A percentile compares a stretch with the other conserved stretches of the same genome.
These are phyloP conservation scores for Cryptomeria japonica DNA, from an alignment of 75 land plant genomes.

Conservation along the genomic window DNA sequence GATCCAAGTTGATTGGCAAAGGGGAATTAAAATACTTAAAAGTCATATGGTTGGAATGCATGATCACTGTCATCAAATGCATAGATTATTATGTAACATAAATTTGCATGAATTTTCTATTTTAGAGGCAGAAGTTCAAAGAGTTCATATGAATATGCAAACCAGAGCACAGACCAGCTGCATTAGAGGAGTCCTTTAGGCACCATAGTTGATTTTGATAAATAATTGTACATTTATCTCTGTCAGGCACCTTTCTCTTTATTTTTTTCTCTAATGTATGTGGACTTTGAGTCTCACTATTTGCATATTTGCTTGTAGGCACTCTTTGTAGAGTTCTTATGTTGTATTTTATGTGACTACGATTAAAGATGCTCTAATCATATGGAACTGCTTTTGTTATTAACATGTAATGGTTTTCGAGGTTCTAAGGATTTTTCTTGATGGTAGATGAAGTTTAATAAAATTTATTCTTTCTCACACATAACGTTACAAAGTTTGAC, in stretches of 20 bases:
- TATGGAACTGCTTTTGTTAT: neutral
- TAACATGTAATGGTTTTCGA: neutral
- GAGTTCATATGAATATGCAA: neutral
- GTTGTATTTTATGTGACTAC: neutral
- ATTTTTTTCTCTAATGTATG: neutral
- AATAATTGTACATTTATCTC: neutral
- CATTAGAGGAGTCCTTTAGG: neutral
- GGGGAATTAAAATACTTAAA: neutral
- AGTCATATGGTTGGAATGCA: no score
- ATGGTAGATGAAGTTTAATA: no score
- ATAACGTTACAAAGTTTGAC: no score
- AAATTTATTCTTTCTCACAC: no score
- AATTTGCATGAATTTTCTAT: neutral
- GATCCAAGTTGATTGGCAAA: neutral
- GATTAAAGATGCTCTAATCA: neutral
- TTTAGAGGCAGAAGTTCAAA: neutral
- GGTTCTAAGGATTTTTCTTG: no score
- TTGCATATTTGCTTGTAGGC: neutral
- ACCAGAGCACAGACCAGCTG: neutral
- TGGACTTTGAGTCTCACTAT: neutral
- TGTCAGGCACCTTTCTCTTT: neutral
- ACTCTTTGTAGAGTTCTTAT: neutral
- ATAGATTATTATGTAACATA: neutral
- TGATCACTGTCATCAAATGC: no score
- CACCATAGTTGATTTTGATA: neutral